These are phyloP conservation scores for Purshia tridentata DNA, from an alignment of 306 rosid species.

Conservation along the genomic window DNA sequence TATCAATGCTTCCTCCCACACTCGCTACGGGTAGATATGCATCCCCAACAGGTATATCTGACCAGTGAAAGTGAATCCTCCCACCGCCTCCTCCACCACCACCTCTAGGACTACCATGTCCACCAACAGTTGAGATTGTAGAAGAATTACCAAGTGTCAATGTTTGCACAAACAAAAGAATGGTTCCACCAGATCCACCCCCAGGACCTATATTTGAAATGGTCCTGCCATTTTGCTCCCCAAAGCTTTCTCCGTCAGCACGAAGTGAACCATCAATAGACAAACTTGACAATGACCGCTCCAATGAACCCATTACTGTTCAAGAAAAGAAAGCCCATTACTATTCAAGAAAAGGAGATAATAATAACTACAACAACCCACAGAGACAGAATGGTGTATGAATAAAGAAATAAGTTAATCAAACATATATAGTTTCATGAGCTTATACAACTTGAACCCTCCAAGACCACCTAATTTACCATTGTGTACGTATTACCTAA, in stretches of 20 bases:
- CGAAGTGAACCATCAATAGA: constrained; percentile 68
- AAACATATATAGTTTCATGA: background rate
- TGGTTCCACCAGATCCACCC: constrained; percentile 98
- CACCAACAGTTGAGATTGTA: constrained; percentile 73
- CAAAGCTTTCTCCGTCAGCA: constrained; percentile 87
- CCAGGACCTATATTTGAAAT: constrained; percentile 78
- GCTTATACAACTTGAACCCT: background rate
- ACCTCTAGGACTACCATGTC: constrained; percentile 77
- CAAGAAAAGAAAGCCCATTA: constrained; percentile 5
- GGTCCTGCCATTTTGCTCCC: constrained; percentile 36
- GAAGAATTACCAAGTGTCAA: constrained; percentile 65
- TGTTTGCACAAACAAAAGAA: constrained; percentile 70
- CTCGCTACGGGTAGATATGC: constrained; percentile 80
- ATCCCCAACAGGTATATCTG: constrained; percentile 77
- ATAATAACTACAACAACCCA: background rate
- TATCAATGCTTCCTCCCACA: constrained; percentile 65
- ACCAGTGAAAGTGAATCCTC: constrained; percentile 97
- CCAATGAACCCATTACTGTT: constrained; percentile 91
- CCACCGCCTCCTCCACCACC: constrained; percentile 99
- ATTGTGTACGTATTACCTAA: background rate
- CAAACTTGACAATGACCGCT: constrained; percentile 74
- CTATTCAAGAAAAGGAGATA: background rate
- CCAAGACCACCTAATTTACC: background rate
- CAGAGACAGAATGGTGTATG: background rate
- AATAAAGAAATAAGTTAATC: background rate